Conservation (phyloP, 2,329 filamentous ascomycete genomes). For the Madurella mycetomatis region DNA sequence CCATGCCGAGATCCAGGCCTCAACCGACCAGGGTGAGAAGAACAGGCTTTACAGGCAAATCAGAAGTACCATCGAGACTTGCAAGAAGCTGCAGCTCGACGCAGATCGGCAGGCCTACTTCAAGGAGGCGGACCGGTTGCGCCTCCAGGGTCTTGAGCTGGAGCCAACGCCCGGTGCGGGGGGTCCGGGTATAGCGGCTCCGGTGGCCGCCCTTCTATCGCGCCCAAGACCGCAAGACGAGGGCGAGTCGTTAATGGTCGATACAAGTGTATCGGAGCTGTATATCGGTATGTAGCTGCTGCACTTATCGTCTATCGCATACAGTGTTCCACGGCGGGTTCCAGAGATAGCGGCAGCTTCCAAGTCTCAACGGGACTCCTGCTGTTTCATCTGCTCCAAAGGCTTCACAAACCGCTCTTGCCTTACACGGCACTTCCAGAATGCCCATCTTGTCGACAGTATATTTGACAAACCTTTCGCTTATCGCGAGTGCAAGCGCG, state of each 20-base stretch:
- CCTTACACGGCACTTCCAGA: slow-evolving; percentile 9
- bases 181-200: slow-evolving; percentile 11
- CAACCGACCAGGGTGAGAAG: slow-evolving; percentile 11
- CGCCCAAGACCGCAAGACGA: not conserved
- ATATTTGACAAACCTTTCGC: slow-evolving; percentile 13
- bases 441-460: slow-evolving; percentile 10
- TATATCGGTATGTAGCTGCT: slow-evolving; percentile 10
- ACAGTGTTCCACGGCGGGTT: not conserved
- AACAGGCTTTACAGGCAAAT: slow-evolving; percentile 11
- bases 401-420: slow-evolving; percentile 3
- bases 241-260: not conserved
- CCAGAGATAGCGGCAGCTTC: slow-evolving; percentile 5
- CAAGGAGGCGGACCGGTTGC: slow-evolving; percentile 11
- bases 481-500: slow-evolving; percentile 7
- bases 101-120: slow-evolving; percentile 12
- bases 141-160: slow-evolving; percentile 12
- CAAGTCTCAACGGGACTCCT: slow-evolving; percentile 3
- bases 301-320: slow-evolving; percentile 8
- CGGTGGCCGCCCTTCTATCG: slow-evolving; percentile 11
- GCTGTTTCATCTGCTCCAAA: slow-evolving; percentile 11
- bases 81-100: slow-evolving; percentile 10
- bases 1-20: not conserved
- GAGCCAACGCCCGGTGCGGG: slow-evolving; percentile 3
- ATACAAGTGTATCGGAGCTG: slow-evolving; percentile 4
- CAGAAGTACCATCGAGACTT: slow-evolving; percentile 6